Evolutionary conservation across 306 rosid species (phyloP).

Genomic region (Begonia masoniana): DNA sequence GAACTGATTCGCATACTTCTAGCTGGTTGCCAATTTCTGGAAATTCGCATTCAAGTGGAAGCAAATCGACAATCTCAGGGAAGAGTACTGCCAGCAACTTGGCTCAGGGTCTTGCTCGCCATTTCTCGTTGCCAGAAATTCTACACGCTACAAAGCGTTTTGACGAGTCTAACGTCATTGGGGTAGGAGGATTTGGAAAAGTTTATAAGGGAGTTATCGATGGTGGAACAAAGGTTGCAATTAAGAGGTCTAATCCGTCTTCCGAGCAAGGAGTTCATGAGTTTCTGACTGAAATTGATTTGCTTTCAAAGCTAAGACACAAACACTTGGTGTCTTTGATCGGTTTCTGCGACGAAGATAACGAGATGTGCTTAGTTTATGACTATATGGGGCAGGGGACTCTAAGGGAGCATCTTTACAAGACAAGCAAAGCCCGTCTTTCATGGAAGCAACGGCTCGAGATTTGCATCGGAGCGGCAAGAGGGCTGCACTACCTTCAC

Average conservation of each 20-base stretch:
- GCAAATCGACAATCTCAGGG: conserved; percentile 27
- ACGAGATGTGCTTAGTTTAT: conserved; percentile 40
- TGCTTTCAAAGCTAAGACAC: conserved; percentile 46
- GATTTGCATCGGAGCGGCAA: conserved; percentile 47
- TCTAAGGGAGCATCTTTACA: conserved; percentile 34
- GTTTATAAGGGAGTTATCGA: conserved; percentile 37
- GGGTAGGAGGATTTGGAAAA: conserved; percentile 47
- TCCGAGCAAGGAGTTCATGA: conserved; percentile 46
- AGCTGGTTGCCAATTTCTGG: conserved; percentile 43
- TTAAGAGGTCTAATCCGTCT: conserved; percentile 37
- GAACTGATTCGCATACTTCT: conserved; percentile 26
- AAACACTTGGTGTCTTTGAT: conserved; percentile 38
- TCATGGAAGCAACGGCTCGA: conserved; percentile 41
- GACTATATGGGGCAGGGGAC: conserved; percentile 39
- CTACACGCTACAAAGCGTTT: conserved; percentile 31
- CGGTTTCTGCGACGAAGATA: conserved; percentile 40
- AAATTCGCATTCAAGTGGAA: conserved; percentile 29
- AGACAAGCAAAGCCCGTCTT: conserved; percentile 29
- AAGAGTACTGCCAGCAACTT: conserved; percentile 28
- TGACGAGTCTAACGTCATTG: conserved; percentile 32
- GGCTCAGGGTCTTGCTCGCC: conserved; percentile 40
- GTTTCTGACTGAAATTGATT: conserved; percentile 41
- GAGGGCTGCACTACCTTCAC: conserved; percentile 48
- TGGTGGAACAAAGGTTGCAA: conserved; percentile 31
- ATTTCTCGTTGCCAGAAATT: conserved; percentile 28